Percentiles rank a stretch among this genome's conserved stretches.
Evolutionary conservation across 2,329 filamentous ascomycete genomes (phyloP).

Genomic region (Epichloe elymi): DNA sequence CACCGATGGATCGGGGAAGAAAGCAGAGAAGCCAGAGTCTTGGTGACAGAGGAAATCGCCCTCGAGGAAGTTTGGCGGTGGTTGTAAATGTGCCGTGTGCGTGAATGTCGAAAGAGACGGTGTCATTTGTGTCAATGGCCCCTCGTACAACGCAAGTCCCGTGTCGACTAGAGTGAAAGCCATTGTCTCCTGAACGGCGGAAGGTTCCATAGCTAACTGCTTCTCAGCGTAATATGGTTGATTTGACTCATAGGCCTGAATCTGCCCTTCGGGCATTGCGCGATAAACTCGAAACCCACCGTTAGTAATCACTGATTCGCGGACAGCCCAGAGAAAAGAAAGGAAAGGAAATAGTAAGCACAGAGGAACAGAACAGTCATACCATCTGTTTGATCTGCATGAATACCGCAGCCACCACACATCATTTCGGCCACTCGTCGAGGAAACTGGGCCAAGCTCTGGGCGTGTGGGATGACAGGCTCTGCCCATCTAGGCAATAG

Average conservation of each 20-base stretch:
- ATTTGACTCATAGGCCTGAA: conserved; percentile 16
- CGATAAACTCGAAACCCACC: conserved; percentile 19
- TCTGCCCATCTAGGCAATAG: conserved; percentile 12
- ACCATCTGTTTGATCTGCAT: conserved; percentile 18
- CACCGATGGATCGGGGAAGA: conserved; percentile 2
- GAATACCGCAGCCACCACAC: conserved; percentile 20
- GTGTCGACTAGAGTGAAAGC: not conserved
- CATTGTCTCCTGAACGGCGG: not conserved
- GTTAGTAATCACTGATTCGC: not conserved
- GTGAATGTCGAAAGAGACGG: not conserved
- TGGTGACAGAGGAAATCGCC: not conserved
- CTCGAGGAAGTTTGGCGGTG: not conserved
- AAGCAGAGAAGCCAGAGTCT: not conserved
- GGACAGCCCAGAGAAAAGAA: not conserved
- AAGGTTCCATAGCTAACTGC: not conserved
- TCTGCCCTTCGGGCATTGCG: conserved; percentile 13
- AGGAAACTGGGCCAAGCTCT: conserved; percentile 14
- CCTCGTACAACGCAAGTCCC: not conserved
- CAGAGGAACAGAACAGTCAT: conserved; percentile 6
- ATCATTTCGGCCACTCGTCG: conserved; percentile 18
- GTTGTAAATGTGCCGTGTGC: not conserved
- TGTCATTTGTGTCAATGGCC: not conserved
- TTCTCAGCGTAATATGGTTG: conserved; percentile 16
- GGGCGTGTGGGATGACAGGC: conserved; percentile 11
- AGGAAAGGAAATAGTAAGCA: not conserved